Evolutionary conservation across 371 early-diverging fungal genomes (phyloP).

Genomic region (Haplosporangium sp.): DNA sequence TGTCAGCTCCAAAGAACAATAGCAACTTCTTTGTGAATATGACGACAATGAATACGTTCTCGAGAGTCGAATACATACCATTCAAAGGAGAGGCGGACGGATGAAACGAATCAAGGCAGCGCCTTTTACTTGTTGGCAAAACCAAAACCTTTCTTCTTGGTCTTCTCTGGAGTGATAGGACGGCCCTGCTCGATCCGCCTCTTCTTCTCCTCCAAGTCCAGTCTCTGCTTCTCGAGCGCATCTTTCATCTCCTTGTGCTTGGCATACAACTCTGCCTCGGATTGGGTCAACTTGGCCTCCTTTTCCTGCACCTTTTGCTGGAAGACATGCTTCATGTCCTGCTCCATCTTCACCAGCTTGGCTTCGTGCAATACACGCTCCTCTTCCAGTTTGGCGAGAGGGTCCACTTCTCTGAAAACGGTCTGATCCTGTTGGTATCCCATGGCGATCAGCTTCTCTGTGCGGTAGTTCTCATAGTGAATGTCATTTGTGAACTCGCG

Average conservation of each 20-base stretch:
- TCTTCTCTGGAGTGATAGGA: slow-evolving; percentile 84
- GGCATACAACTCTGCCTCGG: slow-evolving; percentile 96
- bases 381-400: slow-evolving; percentile 92
- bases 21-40: no score
- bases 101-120: neutral
- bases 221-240: slow-evolving; percentile 92
- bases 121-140: slow-evolving; percentile 68
- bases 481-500: slow-evolving; percentile 87
- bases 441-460: slow-evolving; percentile 85
- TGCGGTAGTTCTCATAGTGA: slow-evolving; percentile 92
- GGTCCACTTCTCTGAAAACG: slow-evolving; percentile 89
- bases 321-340: slow-evolving; percentile 97
- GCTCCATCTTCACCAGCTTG: slow-evolving; percentile 97
- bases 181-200: slow-evolving; percentile 86
- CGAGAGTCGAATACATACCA: neutral
- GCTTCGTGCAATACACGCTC: slow-evolving; percentile 93
- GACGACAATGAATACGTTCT: neutral
- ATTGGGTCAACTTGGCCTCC: slow-evolving; percentile 95
- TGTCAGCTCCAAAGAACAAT: no score
- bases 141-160: slow-evolving; percentile 82
- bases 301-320: slow-evolving; percentile 98
- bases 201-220: slow-evolving; percentile 95
- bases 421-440: slow-evolving; percentile 85
- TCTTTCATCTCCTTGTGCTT: slow-evolving; percentile 98
- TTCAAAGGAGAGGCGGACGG: no score